Percentiles rank a stretch among this genome's conserved stretches.
Evolutionary conservation across 2,329 filamentous ascomycete genomes (phyloP).

Genomic region (Clonostachys rosea): DNA sequence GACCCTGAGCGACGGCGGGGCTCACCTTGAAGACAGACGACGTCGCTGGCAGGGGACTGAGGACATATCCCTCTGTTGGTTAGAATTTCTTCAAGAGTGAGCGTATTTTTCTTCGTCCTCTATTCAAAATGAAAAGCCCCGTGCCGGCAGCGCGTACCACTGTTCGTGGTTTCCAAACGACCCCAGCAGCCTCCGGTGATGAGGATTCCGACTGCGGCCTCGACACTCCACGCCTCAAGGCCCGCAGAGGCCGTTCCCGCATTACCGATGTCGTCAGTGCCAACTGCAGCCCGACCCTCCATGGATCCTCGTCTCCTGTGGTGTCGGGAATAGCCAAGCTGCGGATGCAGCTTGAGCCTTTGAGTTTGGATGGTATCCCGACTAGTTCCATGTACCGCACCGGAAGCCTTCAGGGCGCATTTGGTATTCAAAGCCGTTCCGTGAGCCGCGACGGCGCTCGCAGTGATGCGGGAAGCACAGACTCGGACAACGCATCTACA

Average conservation of each 20-base stretch:
- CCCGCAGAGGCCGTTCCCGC: constrained; percentile 31
- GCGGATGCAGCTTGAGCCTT: constrained; percentile 73
- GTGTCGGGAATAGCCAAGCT: constrained; percentile 77
- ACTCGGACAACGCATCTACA: constrained; percentile 63
- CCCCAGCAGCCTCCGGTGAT: constrained; percentile 49
- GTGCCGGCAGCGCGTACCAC: constrained; percentile 46
- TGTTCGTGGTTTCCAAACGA: constrained; percentile 52
- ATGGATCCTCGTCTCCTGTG: constrained; percentile 42
- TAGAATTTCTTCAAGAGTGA: too few relatives aligned
- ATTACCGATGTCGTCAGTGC: constrained; percentile 56
- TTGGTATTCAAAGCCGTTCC: constrained; percentile 39
- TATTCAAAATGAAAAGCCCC: constrained; percentile 35
- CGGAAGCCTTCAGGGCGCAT: constrained; percentile 30
- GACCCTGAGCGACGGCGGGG: constrained; percentile 57
- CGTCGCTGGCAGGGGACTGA: neutral
- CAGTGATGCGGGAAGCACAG: constrained; percentile 48
- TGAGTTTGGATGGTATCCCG: constrained; percentile 60
- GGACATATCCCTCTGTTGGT: neutral
- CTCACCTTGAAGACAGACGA: constrained; percentile 28
- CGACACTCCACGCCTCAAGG: constrained; percentile 28
- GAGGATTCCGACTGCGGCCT: constrained; percentile 49
- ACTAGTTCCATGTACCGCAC: constrained; percentile 49
- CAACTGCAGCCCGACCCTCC: constrained; percentile 58
- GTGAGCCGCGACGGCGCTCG: constrained; percentile 50
- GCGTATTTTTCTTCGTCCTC: too few relatives aligned